Conservation (phyloP, 176 grass and related monocot species). For the Echinochloa phyllopogon region DNA sequence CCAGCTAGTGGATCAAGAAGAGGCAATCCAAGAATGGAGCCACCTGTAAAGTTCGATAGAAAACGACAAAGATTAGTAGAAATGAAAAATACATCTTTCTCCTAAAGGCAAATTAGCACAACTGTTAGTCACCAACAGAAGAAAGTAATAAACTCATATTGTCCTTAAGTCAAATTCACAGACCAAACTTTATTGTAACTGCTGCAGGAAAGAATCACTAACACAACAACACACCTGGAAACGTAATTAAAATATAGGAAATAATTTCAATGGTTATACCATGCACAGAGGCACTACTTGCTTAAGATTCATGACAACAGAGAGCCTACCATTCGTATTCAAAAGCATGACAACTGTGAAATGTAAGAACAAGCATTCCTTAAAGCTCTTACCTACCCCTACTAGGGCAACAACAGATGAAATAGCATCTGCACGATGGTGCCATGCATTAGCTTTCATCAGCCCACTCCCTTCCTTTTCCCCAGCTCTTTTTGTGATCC, state of each 20-base stretch:
- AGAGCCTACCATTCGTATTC: slow-evolving; percentile 5
- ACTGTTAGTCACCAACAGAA: neutral
- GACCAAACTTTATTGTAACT: neutral
- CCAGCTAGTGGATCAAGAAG: slow-evolving; percentile 96
- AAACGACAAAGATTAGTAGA: neutral
- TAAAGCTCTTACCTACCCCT: slow-evolving; percentile 83
- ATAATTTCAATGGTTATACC: neutral
- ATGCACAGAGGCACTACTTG: neutral
- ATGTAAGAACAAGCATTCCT: slow-evolving; percentile 24
- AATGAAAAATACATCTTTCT: slow-evolving; percentile 1
- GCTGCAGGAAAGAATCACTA: slow-evolving; percentile 15
- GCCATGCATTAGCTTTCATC: slow-evolving; percentile 99
- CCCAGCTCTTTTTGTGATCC: slow-evolving; percentile 90
- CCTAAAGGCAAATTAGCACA: neutral
- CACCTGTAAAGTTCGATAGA: slow-evolving; percentile 62
- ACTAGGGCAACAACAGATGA: slow-evolving; percentile 89
- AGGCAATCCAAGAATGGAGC: slow-evolving; percentile 78
- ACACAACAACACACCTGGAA: slow-evolving; percentile 18
- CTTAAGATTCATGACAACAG: slow-evolving; percentile 23
- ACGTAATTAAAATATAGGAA: slow-evolving; percentile 36
- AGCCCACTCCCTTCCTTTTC: slow-evolving; percentile 93
- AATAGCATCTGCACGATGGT: slow-evolving; percentile 90
- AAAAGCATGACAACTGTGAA: slow-evolving; percentile 18
- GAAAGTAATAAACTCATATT: neutral
- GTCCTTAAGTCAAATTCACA: slow-evolving; percentile 34